Conservation (phyloP, 2,329 filamentous ascomycete species). For the Septoria petroselini region DNA sequence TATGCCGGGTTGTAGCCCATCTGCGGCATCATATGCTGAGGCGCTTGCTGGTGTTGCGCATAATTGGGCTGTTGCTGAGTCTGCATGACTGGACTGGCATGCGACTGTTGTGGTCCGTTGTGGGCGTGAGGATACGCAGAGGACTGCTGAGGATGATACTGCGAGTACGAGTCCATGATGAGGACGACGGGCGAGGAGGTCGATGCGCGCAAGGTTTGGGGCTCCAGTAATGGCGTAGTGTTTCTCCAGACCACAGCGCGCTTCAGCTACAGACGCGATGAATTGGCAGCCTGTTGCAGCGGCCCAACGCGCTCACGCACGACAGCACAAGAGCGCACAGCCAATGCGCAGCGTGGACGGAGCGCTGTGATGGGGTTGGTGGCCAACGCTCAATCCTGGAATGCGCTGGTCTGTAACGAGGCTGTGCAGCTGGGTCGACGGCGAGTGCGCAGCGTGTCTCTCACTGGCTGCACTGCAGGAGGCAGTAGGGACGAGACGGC, state of each 20-base stretch:
- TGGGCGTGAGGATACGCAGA: conserved; percentile 43
- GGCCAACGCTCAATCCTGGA: conserved; percentile 6
- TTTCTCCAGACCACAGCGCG: conserved; percentile 15
- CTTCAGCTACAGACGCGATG: conserved; percentile 23
- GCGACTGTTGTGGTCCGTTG: conserved; percentile 57
- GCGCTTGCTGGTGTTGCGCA: conserved; percentile 56
- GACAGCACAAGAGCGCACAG: conserved; percentile 9
- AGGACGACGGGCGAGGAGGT: conserved; percentile 25
- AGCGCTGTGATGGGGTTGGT: conserved; percentile 1
- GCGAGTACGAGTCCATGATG: conserved; percentile 48
- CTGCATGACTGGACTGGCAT: conserved; percentile 71
- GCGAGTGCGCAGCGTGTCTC: conserved; percentile 23
- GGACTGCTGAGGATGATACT: conserved; percentile 47
- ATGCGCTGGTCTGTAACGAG: conserved; percentile 9
- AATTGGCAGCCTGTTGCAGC: conserved; percentile 27
- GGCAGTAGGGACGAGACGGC: conserved; percentile 21
- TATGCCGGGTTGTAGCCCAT: conserved; percentile 75
- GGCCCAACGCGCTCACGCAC: conserved; percentile 20
- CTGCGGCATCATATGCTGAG: conserved; percentile 61
- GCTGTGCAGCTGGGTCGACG: conserved; percentile 21
- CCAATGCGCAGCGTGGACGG: conserved; percentile 6
- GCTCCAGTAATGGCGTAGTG: conserved; percentile 18
- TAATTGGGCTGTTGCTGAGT: conserved; percentile 61
- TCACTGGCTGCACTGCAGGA: conserved; percentile 24
- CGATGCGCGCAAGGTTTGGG: conserved; percentile 24